Base-by-base conservation (phyloP, 1,284 basidiomycete species). In the Sporisorium exsertum region DNA sequence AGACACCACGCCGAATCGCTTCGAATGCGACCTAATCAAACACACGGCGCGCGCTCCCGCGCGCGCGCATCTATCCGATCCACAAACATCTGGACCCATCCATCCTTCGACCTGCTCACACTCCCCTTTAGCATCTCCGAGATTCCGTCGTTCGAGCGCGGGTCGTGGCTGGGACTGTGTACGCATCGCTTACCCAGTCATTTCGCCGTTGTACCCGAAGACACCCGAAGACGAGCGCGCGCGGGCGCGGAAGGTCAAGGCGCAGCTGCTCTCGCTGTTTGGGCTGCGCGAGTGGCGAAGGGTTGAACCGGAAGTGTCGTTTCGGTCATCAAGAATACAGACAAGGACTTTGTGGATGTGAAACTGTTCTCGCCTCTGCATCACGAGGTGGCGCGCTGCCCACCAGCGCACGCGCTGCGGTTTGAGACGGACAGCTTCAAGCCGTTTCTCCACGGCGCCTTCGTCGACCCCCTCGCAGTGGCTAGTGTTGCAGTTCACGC, bases 291-390 rank as follows among this genome's bases (percentile, higher is more conserved):
- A 5, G 1, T 59, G 52, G 37, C 26, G 12, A 4, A 37, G 47
- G 2, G 22, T 46, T 8, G 53, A 60, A 13, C 53, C 64, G 0
- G 24, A 32, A 9, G 40, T 67, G 2, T 45, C 22, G 3, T 67
- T 61, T 18, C 47, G 53, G 1, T 49, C 1, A n/a, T 61, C 4
- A 24, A 42, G 2, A 16, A 15, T 1, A 43, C 51, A 0, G 5
- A 37, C 8, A 2, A 52, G 16, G 32, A 56, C 6, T 61, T 67
- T 47, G 52, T 67, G 7, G 58, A 67, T 20, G 45, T 67, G 16
- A 32, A 12, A 3, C 32, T 47, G n/a, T 50, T 27, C 20, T 18
- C 22, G 5, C 24, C n/a, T 1, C 5, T 10, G 2, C 22, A 33
- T 2, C 64, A 65, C 13, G 35, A 50, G 22, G 3, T 26, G 18